These are phyloP conservation scores for Penicillium sp. DNA, from an alignment of 2,329 filamentous ascomycete species.

Conservation along the genomic window DNA sequence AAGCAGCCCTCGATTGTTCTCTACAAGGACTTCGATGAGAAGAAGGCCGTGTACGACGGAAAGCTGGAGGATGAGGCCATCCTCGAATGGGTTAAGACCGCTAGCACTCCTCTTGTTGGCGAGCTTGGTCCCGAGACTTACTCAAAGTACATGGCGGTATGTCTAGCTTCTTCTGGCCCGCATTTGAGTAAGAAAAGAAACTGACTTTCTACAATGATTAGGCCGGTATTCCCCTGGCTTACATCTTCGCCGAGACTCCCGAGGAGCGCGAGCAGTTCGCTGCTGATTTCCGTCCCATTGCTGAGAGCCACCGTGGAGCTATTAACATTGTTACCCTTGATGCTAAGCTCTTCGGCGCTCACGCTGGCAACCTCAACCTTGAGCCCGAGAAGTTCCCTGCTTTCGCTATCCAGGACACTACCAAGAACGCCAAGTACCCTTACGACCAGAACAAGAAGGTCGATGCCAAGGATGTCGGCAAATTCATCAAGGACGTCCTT, in stretches of 20 bases:
- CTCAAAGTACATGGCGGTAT: constrained; percentile 81
- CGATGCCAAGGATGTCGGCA: constrained; percentile 67
- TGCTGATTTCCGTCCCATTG: constrained; percentile 76
- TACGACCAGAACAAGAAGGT: constrained; percentile 82
- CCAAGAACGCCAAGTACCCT: constrained; percentile 96
- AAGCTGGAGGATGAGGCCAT: constrained; percentile 80
- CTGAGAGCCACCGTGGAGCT: constrained; percentile 86
- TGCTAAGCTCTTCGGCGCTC: constrained; percentile 87
- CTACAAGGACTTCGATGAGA: constrained; percentile 98
- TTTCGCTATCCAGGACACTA: constrained; percentile 94
- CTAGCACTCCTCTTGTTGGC: constrained; percentile 85
- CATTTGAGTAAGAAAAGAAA: background rate
- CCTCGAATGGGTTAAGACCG: constrained; percentile 75
- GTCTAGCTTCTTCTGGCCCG: constrained; percentile 25
- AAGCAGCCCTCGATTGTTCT: constrained; percentile 83
- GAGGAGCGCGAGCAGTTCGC: constrained; percentile 84
- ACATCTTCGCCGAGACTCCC: constrained; percentile 90
- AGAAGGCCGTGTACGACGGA: constrained; percentile 79
- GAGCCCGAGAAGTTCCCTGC: constrained; percentile 92
- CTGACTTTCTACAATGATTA: constrained; percentile 22
- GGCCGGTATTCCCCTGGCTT: constrained; percentile 87
- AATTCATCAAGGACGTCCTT: constrained; percentile 82
- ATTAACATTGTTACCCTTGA: constrained; percentile 99
- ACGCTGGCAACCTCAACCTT: constrained; percentile 95
- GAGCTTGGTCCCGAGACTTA: constrained; percentile 98